Evolutionary conservation across 805 yeast species (phyloP).

Genomic region (Debaryomyces tyrocola): DNA sequence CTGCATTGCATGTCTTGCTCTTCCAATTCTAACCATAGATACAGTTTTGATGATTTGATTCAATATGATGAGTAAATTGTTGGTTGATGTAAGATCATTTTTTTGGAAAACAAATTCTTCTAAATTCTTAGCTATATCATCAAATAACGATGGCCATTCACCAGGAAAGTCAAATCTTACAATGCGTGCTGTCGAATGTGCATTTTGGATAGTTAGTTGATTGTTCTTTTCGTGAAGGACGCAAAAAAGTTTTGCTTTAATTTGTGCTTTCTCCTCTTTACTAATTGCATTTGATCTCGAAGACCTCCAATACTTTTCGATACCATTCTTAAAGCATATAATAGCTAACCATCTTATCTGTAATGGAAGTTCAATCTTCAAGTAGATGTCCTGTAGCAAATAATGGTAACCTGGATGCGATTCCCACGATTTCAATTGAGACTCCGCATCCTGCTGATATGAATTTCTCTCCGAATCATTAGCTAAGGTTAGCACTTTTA

Average conservation of each 20-base stretch:
- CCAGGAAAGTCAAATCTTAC: slow-evolving; percentile 82
- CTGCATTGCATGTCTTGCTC: slow-evolving; percentile 76
- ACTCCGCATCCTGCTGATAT: slow-evolving; percentile 65
- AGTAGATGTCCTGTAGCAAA: slow-evolving; percentile 56
- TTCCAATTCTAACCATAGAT: slow-evolving; percentile 78
- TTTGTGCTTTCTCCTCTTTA: slow-evolving; percentile 68
- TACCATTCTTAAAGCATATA: slow-evolving; percentile 84
- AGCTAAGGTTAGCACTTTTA: slow-evolving; percentile 28
- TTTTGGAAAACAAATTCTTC: slow-evolving; percentile 41
- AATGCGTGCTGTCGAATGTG: slow-evolving; percentile 76
- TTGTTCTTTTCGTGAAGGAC: slow-evolving; percentile 67
- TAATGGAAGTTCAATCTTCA: slow-evolving; percentile 56
- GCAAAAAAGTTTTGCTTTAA: slow-evolving; percentile 57
- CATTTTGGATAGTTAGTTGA: slow-evolving; percentile 78
- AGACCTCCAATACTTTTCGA: slow-evolving; percentile 82
- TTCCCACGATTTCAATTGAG: slow-evolving; percentile 71
- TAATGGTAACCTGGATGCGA: slow-evolving; percentile 56
- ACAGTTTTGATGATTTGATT: slow-evolving; percentile 79
- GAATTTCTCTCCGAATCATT: slow-evolving; percentile 46
- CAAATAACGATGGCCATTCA: slow-evolving; percentile 83
- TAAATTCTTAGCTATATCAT: slow-evolving; percentile 51
- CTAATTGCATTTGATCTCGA: slow-evolving; percentile 51
- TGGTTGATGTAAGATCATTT: slow-evolving; percentile 52
- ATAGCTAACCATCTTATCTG: slow-evolving; percentile 84
- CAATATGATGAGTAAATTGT: slow-evolving; percentile 63